A percentile compares a stretch with the other conserved stretches of the same genome.
phyloP scores from a whole-genome alignment of 768 basidiomycete genomes.

The Ramaria sp. region DNA sequence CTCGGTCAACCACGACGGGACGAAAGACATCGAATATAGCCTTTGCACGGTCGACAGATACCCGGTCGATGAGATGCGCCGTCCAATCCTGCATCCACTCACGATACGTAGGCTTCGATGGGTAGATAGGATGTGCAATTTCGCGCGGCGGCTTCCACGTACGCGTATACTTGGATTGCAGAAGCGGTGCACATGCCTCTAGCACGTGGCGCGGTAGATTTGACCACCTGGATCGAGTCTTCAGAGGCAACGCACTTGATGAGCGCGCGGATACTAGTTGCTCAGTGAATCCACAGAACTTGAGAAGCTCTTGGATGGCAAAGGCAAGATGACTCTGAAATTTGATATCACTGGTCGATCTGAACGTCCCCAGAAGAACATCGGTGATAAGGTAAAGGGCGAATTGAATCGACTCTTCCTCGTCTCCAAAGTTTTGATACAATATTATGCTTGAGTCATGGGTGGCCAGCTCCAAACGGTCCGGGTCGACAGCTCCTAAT shows the following conservation, averaged over 20 bases:
- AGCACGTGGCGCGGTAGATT: constrained; percentile 70
- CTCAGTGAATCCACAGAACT: constrained; percentile 77
- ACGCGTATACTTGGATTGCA: constrained; percentile 56
- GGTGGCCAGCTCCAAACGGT: constrained; percentile 64
- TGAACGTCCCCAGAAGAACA: constrained; percentile 81
- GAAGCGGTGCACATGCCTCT: constrained; percentile 77
- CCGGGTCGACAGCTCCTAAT: constrained; percentile 90
- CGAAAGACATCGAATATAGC: constrained; percentile 72
- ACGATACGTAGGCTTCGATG: constrained; percentile 66
- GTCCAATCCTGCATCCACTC: constrained; percentile 96
- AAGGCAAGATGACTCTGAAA: constrained; percentile 86
- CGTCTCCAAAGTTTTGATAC: constrained; percentile 70
- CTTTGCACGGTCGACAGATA: constrained; percentile 45
- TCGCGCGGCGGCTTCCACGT: constrained; percentile 27
- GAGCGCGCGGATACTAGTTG: constrained; percentile 48
- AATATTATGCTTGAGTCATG: constrained; percentile 60
- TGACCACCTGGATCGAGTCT: constrained; percentile 69
- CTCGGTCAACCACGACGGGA: constrained; percentile 71
- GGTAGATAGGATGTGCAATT: constrained; percentile 67
- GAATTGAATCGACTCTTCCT: constrained; percentile 65
- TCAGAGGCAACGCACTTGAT: constrained; percentile 39
- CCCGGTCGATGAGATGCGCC: constrained; percentile 60
- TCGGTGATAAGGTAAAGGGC: constrained; percentile 79
- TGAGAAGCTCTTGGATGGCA: constrained; percentile 83
- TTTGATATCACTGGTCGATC: constrained; percentile 86